A percentile compares a stretch with the other conserved stretches of the same genome.
Conservation (phyloP, 257 asterid genomes). For the Cordia subcordata region DNA sequence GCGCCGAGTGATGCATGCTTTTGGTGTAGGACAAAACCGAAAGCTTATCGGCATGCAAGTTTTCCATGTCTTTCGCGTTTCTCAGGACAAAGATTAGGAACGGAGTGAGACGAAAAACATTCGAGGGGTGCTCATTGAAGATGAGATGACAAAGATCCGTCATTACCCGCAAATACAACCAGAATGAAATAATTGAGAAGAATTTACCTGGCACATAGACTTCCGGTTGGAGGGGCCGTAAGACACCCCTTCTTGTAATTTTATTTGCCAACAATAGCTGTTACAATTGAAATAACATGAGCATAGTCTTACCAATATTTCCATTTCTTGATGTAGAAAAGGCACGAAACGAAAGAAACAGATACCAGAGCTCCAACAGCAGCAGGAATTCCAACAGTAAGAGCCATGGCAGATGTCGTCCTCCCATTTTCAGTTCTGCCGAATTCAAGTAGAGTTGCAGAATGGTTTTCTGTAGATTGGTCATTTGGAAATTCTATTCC, state of each 20-base stretch:
- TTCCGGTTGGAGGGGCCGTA: conserved; percentile 75
- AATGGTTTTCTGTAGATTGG: conserved; percentile 48
- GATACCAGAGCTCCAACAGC: conserved; percentile 95
- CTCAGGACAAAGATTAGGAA: too few species aligned
- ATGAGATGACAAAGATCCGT: too few species aligned
- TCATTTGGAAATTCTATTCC: conserved; percentile 71
- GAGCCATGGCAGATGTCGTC: conserved; percentile 75
- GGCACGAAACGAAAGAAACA: conserved; percentile 9
- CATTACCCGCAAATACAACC: too few species aligned
- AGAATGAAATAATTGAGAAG: conserved; percentile 2
- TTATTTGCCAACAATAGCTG: conserved; percentile 71
- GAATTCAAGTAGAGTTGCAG: conserved; percentile 70
- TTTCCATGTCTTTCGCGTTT: too few species aligned
- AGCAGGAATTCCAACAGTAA: conserved; percentile 90
- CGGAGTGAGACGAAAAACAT: too few species aligned
- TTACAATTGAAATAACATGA: neutral
- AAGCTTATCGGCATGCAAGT: too few species aligned
- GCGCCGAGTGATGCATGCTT: too few species aligned
- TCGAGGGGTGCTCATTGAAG: too few species aligned
- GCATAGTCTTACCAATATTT: neutral
- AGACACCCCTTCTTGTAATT: conserved; percentile 56
- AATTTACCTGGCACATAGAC: conserved; percentile 72
- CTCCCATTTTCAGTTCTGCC: conserved; percentile 56
- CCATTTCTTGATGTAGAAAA: neutral
- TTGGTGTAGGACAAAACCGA: too few species aligned